Conservation (phyloP, 257 asterid genomes). For the Paulownia fortunei region DNA sequence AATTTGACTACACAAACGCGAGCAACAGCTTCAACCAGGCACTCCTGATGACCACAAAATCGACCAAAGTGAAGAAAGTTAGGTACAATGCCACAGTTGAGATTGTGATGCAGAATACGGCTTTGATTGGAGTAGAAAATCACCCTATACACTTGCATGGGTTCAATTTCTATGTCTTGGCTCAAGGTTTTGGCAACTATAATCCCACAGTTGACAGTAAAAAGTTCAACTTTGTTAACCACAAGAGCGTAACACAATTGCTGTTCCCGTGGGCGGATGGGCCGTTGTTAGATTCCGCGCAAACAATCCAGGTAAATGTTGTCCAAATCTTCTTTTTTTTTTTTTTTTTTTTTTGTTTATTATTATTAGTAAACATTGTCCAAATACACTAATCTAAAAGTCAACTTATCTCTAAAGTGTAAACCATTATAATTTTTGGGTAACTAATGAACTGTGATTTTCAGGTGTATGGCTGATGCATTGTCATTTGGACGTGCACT, state of each 20-base stretch:
- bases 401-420: too few species aligned
- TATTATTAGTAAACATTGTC: too few species aligned
- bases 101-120: constrained; percentile 67
- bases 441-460: too few species aligned
- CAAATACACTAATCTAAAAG: too few species aligned
- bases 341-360: too few species aligned
- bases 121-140: constrained; percentile 51
- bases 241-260: constrained; percentile 66
- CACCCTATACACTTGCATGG: constrained; percentile 78
- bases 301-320: constrained; percentile 73
- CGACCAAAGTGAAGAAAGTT: constrained; percentile 57
- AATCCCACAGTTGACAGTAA: constrained; percentile 34
- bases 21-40: constrained; percentile 32
- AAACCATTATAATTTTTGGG: too few species aligned
- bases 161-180: constrained; percentile 59
- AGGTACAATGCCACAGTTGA: constrained; percentile 52
- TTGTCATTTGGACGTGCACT: constrained; percentile 81
- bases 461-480: constrained; percentile 80
- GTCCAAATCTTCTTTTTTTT: too few species aligned
- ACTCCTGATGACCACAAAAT: constrained; percentile 40
- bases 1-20: constrained; percentile 51
- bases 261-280: constrained; percentile 75
- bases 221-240: constrained; percentile 57
- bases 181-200: constrained; percentile 69
- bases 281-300: constrained; percentile 64